Evolutionary conservation across 2,329 filamentous ascomycete genomes (phyloP).

Genomic region (Fonsecaea multimorphosa): DNA sequence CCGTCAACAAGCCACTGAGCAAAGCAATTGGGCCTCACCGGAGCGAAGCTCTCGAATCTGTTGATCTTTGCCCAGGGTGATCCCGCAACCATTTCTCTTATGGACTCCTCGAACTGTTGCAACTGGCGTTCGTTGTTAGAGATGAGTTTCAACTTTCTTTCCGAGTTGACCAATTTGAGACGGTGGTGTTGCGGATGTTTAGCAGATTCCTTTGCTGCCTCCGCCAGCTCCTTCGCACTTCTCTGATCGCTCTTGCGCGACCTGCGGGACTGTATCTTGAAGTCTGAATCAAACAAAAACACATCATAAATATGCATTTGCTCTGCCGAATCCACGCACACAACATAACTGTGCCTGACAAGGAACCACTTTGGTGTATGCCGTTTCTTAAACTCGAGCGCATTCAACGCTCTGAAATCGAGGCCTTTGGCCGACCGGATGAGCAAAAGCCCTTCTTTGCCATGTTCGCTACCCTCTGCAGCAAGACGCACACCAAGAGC

Average conservation of each 20-base stretch:
- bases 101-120: slow-evolving; percentile 91
- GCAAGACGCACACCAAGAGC: slow-evolving; percentile 91
- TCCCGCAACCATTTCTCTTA: slow-evolving; percentile 80
- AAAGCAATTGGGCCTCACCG: slow-evolving; percentile 82
- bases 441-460: slow-evolving; percentile 92
- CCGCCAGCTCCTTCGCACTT: slow-evolving; percentile 66
- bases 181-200: slow-evolving; percentile 76
- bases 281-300: slow-evolving; percentile 91
- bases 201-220: slow-evolving; percentile 67
- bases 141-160: slow-evolving; percentile 88
- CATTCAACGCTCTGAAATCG: slow-evolving; percentile 81
- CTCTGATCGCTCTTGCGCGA: slow-evolving; percentile 53
- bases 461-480: slow-evolving; percentile 94
- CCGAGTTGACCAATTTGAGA: slow-evolving; percentile 85
- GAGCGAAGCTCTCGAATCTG: slow-evolving; percentile 91
- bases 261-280: slow-evolving; percentile 70
- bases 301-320: slow-evolving; percentile 99
- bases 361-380: slow-evolving; percentile 97
- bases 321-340: slow-evolving; percentile 97
- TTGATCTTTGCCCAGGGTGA: slow-evolving; percentile 84
- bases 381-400: slow-evolving; percentile 67
- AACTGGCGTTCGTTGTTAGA: slow-evolving; percentile 89
- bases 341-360: slow-evolving; percentile 95
- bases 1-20: slow-evolving; percentile 97
- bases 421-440: slow-evolving; percentile 91